phyloP scores from a whole-genome alignment of 306 rosid genomes.

The Prunus mume region DNA sequence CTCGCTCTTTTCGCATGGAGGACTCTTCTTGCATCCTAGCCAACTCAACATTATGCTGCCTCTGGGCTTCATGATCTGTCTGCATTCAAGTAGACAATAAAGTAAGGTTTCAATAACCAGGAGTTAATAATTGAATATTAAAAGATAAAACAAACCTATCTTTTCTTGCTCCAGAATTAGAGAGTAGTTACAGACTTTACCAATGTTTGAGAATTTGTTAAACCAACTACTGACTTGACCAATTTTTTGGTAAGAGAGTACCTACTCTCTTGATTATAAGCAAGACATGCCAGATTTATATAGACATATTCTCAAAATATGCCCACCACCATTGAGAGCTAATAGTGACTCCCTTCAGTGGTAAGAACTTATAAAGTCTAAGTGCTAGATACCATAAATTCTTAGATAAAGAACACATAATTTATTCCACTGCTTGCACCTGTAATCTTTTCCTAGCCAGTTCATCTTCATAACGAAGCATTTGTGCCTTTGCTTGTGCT shows the following conservation, averaged over 20 bases:
- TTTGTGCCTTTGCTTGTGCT: slow-evolving; percentile 83
- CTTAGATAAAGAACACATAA: not conserved
- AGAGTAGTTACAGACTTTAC: not conserved
- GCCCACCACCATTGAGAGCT: not conserved
- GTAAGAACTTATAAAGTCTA: slow-evolving; percentile 3
- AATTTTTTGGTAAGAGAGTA: not conserved
- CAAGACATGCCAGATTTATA: not conserved
- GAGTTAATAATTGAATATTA: not conserved
- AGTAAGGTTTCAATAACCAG: not conserved
- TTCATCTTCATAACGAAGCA: slow-evolving; percentile 78
- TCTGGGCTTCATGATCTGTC: slow-evolving; percentile 89
- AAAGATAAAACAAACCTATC: not conserved
- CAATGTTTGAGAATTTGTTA: not conserved
- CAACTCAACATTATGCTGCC: slow-evolving; percentile 83
- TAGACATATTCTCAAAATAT: not conserved
- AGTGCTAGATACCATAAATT: not conserved
- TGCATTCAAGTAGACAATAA: slow-evolving; percentile 31
- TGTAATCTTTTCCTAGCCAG: slow-evolving; percentile 84
- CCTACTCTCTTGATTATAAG: not conserved
- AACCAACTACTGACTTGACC: slow-evolving; percentile 16
- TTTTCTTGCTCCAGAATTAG: not conserved
- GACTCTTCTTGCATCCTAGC: slow-evolving; percentile 94
- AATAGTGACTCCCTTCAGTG: not conserved
- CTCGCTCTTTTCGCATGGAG: slow-evolving; percentile 75
- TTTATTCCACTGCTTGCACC: slow-evolving; percentile 44